Percentiles rank a stretch among this genome's conserved stretches.
These are phyloP conservation scores for Neodidymelliopsis sp. DNA, from an alignment of 2,329 filamentous ascomycete species.

Conservation along the genomic window DNA sequence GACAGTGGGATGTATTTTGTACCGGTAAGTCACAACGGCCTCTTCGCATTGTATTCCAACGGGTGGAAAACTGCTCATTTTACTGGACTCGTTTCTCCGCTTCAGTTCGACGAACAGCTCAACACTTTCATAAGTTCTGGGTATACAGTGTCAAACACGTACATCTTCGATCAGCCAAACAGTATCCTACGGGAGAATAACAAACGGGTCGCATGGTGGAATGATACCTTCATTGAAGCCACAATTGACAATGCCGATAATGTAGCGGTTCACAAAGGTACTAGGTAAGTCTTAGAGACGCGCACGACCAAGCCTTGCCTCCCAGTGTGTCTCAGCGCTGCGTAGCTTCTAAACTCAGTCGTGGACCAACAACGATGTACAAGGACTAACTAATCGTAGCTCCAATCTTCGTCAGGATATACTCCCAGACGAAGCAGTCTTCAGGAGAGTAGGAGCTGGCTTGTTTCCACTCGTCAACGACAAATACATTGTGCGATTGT, in stretches of 20 bases:
- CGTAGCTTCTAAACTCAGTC: too few relatives aligned
- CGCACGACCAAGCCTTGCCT: too few relatives aligned
- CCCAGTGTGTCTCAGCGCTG: too few relatives aligned
- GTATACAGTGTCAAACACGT: not conserved
- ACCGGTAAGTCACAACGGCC: conserved; percentile 9
- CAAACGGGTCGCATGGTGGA: conserved; percentile 28
- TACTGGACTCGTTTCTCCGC: not conserved
- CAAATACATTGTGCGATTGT: conserved; percentile 4
- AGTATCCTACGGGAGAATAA: conserved; percentile 27
- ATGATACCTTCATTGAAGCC: conserved; percentile 21
- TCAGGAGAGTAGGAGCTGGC: too few relatives aligned
- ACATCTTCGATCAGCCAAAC: not conserved
- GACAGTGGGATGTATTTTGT: not conserved
- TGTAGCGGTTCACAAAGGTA: conserved; percentile 1
- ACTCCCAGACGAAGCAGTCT: too few relatives aligned
- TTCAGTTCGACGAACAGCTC: conserved; percentile 25
- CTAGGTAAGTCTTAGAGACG: too few relatives aligned
- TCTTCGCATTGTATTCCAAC: conserved; percentile 2
- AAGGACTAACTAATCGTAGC: too few relatives aligned
- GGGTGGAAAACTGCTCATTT: not conserved
- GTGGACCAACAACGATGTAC: too few relatives aligned
- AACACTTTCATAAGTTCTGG: conserved; percentile 10
- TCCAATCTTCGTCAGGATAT: not conserved
- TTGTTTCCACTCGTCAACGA: conserved; percentile 15
- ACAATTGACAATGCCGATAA: not conserved